Evolutionary conservation across 2,329 filamentous ascomycete species (phyloP).

Genomic region (Ophiostoma ulmi): DNA sequence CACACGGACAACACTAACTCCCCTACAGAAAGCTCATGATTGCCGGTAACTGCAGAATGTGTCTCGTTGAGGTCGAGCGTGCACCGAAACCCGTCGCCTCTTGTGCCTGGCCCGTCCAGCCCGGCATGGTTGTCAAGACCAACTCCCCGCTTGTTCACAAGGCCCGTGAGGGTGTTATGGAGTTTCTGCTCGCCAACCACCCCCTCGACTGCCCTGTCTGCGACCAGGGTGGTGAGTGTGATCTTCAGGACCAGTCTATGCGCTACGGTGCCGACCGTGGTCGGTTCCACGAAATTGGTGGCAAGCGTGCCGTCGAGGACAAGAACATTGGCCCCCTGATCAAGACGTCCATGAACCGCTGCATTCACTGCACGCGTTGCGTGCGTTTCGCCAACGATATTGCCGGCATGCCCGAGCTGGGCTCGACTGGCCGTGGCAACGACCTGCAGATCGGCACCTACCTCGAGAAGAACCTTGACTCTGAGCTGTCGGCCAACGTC

Average conservation of each 20-base stretch:
- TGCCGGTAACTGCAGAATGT: conserved; percentile 99
- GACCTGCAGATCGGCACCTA: conserved; percentile 98
- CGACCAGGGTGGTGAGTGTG: conserved; percentile 98
- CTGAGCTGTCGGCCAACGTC: conserved; percentile 93
- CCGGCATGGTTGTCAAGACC: conserved; percentile 98
- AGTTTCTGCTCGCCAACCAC: conserved; percentile 94
- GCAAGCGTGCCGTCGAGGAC: conserved; percentile 97
- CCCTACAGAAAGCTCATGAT: conserved; percentile 83
- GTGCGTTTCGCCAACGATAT: conserved; percentile 97
- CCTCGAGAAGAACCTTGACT: conserved; percentile 86
- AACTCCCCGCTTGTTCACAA: conserved; percentile 95
- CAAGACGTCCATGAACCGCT: conserved; percentile 99
- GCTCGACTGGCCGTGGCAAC: conserved; percentile 91
- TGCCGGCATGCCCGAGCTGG: conserved; percentile 90
- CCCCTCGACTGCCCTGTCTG: conserved; percentile 95
- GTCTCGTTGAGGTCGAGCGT: conserved; percentile 93
- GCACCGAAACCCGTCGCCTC: conserved; percentile 96
- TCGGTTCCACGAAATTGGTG: conserved; percentile 89
- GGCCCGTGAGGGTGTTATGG: conserved; percentile 97
- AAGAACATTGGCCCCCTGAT: conserved; percentile 98
- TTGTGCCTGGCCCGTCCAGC: conserved; percentile 97
- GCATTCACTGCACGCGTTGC: conserved; percentile 98
- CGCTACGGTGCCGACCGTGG: conserved; percentile 93
- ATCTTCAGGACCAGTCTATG: conserved; percentile 99
- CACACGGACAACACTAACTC: conserved; percentile 38